Evolutionary conservation across 139 green algal genomes (phyloP).

Genomic region (Asterochloris sp.): DNA sequence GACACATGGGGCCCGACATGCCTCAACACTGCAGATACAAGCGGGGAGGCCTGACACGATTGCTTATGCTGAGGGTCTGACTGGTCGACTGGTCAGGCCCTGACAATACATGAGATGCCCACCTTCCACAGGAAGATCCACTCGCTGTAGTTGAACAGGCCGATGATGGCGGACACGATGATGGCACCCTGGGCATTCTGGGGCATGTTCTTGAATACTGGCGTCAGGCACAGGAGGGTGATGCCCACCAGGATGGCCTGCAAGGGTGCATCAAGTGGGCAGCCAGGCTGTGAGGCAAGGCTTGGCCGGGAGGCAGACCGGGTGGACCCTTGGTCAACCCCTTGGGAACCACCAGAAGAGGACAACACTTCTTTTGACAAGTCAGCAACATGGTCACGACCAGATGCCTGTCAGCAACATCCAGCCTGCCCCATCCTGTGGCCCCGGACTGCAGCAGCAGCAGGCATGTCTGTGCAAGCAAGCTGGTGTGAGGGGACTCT

Average conservation of each 20-base stretch:
- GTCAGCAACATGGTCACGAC: no score
- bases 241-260: slow-evolving; percentile 61
- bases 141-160: slow-evolving; percentile 56
- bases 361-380: no score
- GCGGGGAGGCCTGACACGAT: neutral
- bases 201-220: slow-evolving; percentile 68
- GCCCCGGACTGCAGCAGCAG: no score
- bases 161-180: slow-evolving; percentile 60
- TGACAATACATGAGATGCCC: neutral
- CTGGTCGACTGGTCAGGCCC: neutral
- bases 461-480: no score
- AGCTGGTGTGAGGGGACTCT: neutral
- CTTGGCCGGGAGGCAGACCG: neutral
- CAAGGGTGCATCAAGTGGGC: neutral
- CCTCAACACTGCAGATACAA: neutral
- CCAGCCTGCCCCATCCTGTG: no score
- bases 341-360: neutral
- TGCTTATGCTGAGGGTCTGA: neutral
- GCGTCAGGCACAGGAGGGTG: slow-evolving; percentile 70
- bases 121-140: slow-evolving; percentile 40
- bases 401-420: no score
- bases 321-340: no score
- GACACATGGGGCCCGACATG: no score
- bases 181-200: slow-evolving; percentile 72
- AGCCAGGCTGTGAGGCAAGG: neutral